A percentile compares a stretch with the other conserved stretches of the same genome.
Evolutionary conservation across 1,284 basidiomycete genomes (phyloP).

Genomic region (Cryptococcus sp.): DNA sequence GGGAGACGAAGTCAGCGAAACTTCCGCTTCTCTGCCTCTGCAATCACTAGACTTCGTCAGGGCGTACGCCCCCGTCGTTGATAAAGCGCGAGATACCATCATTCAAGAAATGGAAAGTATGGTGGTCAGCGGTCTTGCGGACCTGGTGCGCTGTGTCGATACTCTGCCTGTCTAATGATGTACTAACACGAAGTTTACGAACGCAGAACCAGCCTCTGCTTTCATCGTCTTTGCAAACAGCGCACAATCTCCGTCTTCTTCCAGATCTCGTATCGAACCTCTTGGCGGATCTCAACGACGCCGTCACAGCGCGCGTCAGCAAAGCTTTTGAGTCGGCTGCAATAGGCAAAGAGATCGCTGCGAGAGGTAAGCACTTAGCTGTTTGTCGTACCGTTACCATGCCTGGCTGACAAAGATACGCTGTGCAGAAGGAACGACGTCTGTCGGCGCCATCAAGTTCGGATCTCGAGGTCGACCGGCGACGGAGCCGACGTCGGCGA

Average conservation of each 20-base stretch:
- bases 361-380: slow-evolving; percentile 63
- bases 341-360: slow-evolving; percentile 76
- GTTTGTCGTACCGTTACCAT: too few species aligned
- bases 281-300: slow-evolving; percentile 76
- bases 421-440: slow-evolving; percentile 10
- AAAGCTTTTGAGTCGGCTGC: slow-evolving; percentile 81
- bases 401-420: not conserved
- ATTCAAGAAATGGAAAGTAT: slow-evolving; percentile 83
- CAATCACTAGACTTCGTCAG: slow-evolving; percentile 70
- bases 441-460: slow-evolving; percentile 42
- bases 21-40: slow-evolving; percentile 52
- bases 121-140: slow-evolving; percentile 73
- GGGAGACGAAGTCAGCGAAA: not conserved
- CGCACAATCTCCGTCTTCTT: slow-evolving; percentile 84
- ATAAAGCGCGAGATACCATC: slow-evolving; percentile 67
- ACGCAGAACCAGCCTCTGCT: slow-evolving; percentile 80
- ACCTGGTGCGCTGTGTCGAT: slow-evolving; percentile 61
- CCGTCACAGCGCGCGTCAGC: slow-evolving; percentile 76
- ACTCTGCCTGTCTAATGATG: not conserved
- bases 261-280: slow-evolving; percentile 80
- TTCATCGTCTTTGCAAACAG: slow-evolving; percentile 89
- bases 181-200: not conserved
- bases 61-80: slow-evolving; percentile 69
- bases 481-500: slow-evolving; percentile 78
- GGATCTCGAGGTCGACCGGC: slow-evolving; percentile 59